Base-by-base conservation (phyloP, 2,329 filamentous ascomycete genomes). In the Fusarium tricinctum region DNA sequence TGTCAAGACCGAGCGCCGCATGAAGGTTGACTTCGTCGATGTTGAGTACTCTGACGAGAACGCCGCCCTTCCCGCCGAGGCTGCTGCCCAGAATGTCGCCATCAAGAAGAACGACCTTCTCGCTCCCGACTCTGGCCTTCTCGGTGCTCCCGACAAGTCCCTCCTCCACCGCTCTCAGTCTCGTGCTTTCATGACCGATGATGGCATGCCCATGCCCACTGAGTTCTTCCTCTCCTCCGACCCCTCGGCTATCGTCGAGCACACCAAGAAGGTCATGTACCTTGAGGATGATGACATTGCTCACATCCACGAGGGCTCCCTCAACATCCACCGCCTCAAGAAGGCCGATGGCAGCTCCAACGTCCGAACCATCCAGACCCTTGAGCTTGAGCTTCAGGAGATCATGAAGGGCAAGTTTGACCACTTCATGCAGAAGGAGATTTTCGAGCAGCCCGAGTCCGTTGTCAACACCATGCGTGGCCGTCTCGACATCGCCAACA, bases 331-430 rank as follows among this genome's bases (percentile, higher is more conserved):
- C 87, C 93, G 96, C 78, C 87, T 98, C 74, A 94, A 92, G 83
- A 98, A 98, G 89, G 92, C 94, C 74, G 95, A 98, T 79, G 95
- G 95, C 73, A 94, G 92, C 78, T 97, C 93, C 83, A 97, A 98
- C 79, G 94, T 98, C 74, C 94, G 96, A 80, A 93, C 92, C 75
- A 99, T 99, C 80, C 96, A 99, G 88, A 99, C 96, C 57, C 89
- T 99, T 58, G 96, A 99, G 86, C 92, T 99, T 50, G 94, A 99
- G 86, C 91, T 99, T 70, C 96, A 99, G 86, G 94, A 99, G 86
- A 99, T 99, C 83, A 99, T 99, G 96, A 99, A 99, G 91, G 96
- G 96, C 82, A 97, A 96, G 80, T 99, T 98, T 83, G 96, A 99
- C 81, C 96, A 99, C 85, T 99, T 97, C 87, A 99, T 99, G 96